Conservation (phyloP, 768 basidiomycete species). For the Lactifluus subvellereus region DNA sequence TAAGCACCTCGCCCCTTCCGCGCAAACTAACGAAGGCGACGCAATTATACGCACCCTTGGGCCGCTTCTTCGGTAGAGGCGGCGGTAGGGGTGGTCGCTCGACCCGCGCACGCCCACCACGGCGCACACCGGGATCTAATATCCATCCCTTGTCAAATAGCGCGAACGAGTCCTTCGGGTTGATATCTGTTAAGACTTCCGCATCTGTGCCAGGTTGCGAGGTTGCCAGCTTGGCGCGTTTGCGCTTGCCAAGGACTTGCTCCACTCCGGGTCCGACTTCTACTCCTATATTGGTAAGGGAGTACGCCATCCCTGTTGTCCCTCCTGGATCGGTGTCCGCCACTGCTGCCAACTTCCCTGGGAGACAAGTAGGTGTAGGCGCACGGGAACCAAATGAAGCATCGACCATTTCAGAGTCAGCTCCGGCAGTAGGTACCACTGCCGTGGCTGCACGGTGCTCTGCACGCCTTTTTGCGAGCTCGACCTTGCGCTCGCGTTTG, state of each 20-base stretch:
- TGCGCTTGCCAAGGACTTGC: constrained; percentile 19
- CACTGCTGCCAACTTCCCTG: not conserved
- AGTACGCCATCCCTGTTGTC: not conserved
- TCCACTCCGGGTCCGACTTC: constrained; percentile 1
- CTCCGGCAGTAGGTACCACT: not conserved
- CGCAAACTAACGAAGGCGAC: constrained; percentile 27
- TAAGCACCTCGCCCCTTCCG: constrained; percentile 11
- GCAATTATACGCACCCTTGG: constrained; percentile 46
- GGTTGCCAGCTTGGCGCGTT: constrained; percentile 16
- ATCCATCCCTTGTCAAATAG: constrained; percentile 89
- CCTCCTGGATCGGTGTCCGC: not conserved
- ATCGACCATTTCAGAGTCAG: constrained; percentile 32
- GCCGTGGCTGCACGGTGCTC: not conserved
- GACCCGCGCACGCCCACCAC: constrained; percentile 49
- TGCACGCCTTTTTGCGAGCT: constrained; percentile 14
- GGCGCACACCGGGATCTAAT: constrained; percentile 63
- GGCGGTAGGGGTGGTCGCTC: constrained; percentile 42
- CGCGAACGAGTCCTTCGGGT: constrained; percentile 65
- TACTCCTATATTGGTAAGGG: not conserved
- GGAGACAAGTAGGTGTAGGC: constrained; percentile 36
- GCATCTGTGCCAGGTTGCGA: constrained; percentile 39
- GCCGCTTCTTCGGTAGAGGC: constrained; percentile 32
- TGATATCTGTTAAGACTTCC: constrained; percentile 64
- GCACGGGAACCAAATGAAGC: constrained; percentile 42
- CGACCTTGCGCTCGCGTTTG: constrained; percentile 20